A percentile compares a stretch with the other conserved stretches of the same genome.
These are phyloP conservation scores for Penicillium rolfsii DNA, from an alignment of 2,329 filamentous ascomycete genomes.

Conservation along the genomic window DNA sequence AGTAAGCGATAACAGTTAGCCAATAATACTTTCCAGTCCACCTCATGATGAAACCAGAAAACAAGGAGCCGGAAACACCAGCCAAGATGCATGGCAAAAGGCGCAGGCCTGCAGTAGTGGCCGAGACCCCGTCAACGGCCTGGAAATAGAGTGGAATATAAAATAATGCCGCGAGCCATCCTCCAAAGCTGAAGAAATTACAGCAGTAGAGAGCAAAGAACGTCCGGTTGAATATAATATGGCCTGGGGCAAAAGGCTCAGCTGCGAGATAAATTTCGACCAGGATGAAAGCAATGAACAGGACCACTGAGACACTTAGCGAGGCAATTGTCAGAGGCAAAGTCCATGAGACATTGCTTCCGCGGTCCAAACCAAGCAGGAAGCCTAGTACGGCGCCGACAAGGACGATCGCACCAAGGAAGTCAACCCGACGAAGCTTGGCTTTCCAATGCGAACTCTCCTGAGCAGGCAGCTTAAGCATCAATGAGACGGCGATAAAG, in stretches of 20 bases:
- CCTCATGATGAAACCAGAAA: slow-evolving; percentile 68
- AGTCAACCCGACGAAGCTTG: slow-evolving; percentile 72
- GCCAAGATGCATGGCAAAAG: slow-evolving; percentile 68
- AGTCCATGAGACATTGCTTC: slow-evolving; percentile 72
- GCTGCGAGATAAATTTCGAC: slow-evolving; percentile 69
- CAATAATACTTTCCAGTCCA: slow-evolving; percentile 72
- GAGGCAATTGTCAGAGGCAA: slow-evolving; percentile 61
- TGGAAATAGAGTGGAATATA: slow-evolving; percentile 81
- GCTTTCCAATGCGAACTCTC: slow-evolving; percentile 65
- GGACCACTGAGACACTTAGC: slow-evolving; percentile 57
- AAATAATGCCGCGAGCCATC: slow-evolving; percentile 65
- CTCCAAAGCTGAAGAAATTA: slow-evolving; percentile 72
- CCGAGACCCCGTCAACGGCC: slow-evolving; percentile 66
- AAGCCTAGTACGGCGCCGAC: slow-evolving; percentile 67
- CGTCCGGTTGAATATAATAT: slow-evolving; percentile 69
- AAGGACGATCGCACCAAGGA: slow-evolving; percentile 69
- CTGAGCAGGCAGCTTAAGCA: slow-evolving; percentile 63
- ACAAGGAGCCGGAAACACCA: slow-evolving; percentile 66
- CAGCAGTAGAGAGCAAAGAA: slow-evolving; percentile 70
- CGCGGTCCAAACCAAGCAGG: slow-evolving; percentile 71
- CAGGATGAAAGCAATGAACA: slow-evolving; percentile 69
- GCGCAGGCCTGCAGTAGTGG: slow-evolving; percentile 65
- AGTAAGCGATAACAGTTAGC: slow-evolving; percentile 64
- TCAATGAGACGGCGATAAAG: slow-evolving; percentile 64
- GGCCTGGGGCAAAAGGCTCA: slow-evolving; percentile 74